A percentile compares a stretch with the other conserved stretches of the same genome.
phyloP scores from a whole-genome alignment of 257 asterid species.

The Solanum sitiens region DNA sequence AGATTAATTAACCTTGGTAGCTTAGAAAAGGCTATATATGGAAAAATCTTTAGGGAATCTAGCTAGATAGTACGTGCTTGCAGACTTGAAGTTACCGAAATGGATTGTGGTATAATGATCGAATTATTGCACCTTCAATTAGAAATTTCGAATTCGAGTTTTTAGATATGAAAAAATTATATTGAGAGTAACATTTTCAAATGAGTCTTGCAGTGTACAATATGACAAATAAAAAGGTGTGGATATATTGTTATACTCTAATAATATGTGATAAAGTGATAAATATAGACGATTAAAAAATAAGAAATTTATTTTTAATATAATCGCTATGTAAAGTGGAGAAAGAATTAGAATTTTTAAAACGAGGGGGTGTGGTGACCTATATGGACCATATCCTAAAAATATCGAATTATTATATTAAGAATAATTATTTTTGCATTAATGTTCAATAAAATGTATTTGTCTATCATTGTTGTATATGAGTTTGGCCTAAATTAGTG shows the following conservation, averaged over 20 bases:
- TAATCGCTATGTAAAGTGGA: background rate
- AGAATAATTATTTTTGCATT: background rate
- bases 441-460: background rate
- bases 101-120: rapidly evolving
- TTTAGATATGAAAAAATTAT: no score
- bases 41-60: background rate
- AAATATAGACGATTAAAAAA: no score
- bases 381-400: background rate
- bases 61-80: background rate
- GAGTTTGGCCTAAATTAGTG: background rate
- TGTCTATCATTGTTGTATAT: background rate
- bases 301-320: background rate
- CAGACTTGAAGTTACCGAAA: no score
- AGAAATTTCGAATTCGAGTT: rapidly evolving
- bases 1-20: background rate
- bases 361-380: background rate
- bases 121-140: rapidly evolving
- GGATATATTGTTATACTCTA: no score
- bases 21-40: background rate
- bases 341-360: no score
- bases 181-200: rapidly evolving
- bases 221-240: background rate
- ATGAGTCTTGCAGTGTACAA: rapidly evolving
- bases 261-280: no score
- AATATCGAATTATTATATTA: background rate